Evolutionary conservation across 306 rosid genomes (phyloP), one percentile per base, ranked within the genome.

Genomic region (Dalbergia cultrata): DNA sequence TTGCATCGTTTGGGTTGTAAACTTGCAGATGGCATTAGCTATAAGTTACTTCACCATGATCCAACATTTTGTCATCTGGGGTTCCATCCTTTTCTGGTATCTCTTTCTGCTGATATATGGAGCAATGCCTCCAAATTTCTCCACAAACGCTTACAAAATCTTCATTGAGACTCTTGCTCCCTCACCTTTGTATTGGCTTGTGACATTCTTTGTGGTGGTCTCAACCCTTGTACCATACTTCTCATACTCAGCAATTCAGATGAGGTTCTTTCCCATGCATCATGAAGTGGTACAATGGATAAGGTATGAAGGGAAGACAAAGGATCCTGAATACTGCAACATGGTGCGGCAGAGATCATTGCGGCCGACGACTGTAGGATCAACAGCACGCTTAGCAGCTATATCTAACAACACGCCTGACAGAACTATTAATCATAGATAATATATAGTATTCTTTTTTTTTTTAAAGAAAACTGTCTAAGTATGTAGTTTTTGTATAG

Each of bases 1-100:
- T 2, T 93, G 98, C 72, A 65, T 86, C 0, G 97, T 96, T 53
- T 96, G 99, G 98, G 97, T 86, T 10, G 98, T 96, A 63, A 96
- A 96, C 87, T 77, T 93, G 87, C 99, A 96, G 83, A 90, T 96
- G 92, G 98, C 52, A 9, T 8, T 66, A 41, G 61, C 21, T 17
- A 71, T 71, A 52, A 71, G 76, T 10, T 71, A 71, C 63, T 71
- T 71, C 63, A 71, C 76, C 76, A 8, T 71, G 63, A 52, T 71
- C 45, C 76, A 71, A 53, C 76, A 52, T 52, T 7, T 71, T 53
- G 52, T 71, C 49, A 52, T 71, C 63, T 50, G 62, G 76, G 76
- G 76, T 52, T 71, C 76, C 33, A 71, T 71, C 33, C 1, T 26
- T 50, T 71, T 52, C 63, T 71, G 62, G 76, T 71, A 71, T 34